Evolutionary conservation across 768 basidiomycete species (phyloP).

Genomic region (Tulasnella sp.): DNA sequence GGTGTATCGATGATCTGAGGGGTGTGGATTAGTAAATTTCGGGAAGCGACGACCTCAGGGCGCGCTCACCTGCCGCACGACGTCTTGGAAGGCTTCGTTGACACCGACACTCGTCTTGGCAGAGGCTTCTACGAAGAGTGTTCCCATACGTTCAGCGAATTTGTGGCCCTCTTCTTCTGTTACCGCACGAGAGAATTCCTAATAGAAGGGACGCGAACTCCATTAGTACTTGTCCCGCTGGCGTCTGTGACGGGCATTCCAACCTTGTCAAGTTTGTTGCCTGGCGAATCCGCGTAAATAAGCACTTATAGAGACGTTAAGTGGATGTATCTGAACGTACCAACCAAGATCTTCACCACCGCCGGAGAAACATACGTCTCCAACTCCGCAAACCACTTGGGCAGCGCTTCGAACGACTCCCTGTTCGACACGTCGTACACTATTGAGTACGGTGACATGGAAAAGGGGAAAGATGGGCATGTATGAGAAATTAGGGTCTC

Average conservation of each 20-base stretch:
- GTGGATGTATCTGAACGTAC: conserved; percentile 30
- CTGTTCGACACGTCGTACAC: conserved; percentile 93
- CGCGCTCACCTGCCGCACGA: conserved; percentile 40
- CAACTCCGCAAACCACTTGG: conserved; percentile 59
- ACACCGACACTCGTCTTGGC: conserved; percentile 87
- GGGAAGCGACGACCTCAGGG: neutral
- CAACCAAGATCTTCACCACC: conserved; percentile 90
- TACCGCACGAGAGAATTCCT: conserved; percentile 90
- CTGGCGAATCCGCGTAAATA: conserved; percentile 15
- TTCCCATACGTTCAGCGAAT: conserved; percentile 72
- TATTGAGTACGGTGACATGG: conserved; percentile 25
- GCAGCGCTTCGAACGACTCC: conserved; percentile 88
- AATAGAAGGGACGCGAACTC: conserved; percentile 2
- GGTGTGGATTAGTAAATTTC: neutral
- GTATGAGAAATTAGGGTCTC: neutral
- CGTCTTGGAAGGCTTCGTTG: conserved; percentile 57
- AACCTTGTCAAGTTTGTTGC: conserved; percentile 82
- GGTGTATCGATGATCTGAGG: conserved; percentile 53
- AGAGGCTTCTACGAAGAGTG: conserved; percentile 81
- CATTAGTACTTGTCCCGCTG: neutral
- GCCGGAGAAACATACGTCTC: conserved; percentile 81
- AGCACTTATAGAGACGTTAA: no score
- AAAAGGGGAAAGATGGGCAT: neutral
- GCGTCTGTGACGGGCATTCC: neutral
- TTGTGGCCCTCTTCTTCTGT: conserved; percentile 58